Evolutionary conservation across 2,329 filamentous ascomycete genomes (phyloP).

Genomic region (Pleurostoma richardsiae): DNA sequence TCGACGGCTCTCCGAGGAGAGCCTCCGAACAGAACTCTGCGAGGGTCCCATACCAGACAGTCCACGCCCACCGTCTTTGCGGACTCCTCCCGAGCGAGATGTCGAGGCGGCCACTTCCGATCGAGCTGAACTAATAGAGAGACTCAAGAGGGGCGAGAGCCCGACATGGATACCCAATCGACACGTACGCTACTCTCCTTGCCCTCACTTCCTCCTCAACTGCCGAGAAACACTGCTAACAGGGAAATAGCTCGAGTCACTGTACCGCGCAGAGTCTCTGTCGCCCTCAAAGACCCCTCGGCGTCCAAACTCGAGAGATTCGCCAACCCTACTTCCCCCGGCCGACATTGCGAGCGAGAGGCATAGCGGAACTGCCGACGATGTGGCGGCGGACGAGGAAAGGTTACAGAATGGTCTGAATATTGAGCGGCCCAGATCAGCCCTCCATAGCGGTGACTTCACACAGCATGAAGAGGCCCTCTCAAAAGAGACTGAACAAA

Average conservation of each 20-base stretch:
- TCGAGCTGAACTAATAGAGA: slow-evolving; percentile 75
- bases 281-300: slow-evolving; percentile 30
- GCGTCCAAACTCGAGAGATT: slow-evolving; percentile 22
- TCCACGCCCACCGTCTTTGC: slow-evolving; percentile 15
- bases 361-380: slow-evolving; percentile 16
- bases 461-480: slow-evolving; percentile 36
- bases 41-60: slow-evolving; percentile 49
- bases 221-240: slow-evolving; percentile 3
- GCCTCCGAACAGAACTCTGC: slow-evolving; percentile 55
- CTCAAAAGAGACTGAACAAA: slow-evolving; percentile 12
- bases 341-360: slow-evolving; percentile 44
- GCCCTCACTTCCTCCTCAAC: neutral
- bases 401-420: slow-evolving; percentile 50
- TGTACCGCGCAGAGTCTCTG: slow-evolving; percentile 23
- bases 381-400: slow-evolving; percentile 29
- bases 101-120: slow-evolving; percentile 41
- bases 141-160: slow-evolving; percentile 74
- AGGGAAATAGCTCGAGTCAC: slow-evolving; percentile 31
- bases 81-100: slow-evolving; percentile 23
- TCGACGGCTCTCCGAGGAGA: slow-evolving; percentile 51
- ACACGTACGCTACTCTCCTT: slow-evolving; percentile 40
- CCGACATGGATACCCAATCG: slow-evolving; percentile 67
- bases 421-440: slow-evolving; percentile 79
- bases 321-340: slow-evolving; percentile 37
- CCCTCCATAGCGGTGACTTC: slow-evolving; percentile 64